Evolutionary conservation across 140 eudicot genomes (phyloP), one percentile per base, ranked within the genome.

Genomic region (Eryngium alpinum): DNA sequence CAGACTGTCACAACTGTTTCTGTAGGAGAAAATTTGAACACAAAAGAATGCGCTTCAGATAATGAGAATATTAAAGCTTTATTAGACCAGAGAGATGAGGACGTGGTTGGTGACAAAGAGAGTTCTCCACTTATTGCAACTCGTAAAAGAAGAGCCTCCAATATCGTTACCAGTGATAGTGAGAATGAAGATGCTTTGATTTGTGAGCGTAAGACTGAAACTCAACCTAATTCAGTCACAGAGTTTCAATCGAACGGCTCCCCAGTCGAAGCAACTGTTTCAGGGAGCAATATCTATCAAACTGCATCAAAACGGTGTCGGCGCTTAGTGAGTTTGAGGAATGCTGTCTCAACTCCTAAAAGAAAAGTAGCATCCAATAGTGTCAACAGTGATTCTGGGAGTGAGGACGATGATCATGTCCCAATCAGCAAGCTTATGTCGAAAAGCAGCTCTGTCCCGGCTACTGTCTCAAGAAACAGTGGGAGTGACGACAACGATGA

Each of bases 401-500:
- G 62, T 67, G 87, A 86, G 84, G 92, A 92, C 43, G 97, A 89
- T 82, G 92, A 92, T 43, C 63, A 85, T 77, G 72, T 81, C 74
- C 90, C 85, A 67, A 83, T 90, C 70, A 50, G 86, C 83, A 87
- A 81, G 62, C 82, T 92, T 77, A 82, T 31, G 25, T 81, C 28
- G 44, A 72, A 52, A 2, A 50, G 65, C 57, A 29, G 24, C 46
- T 32, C 80, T 29, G 50, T 38, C 22, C 63, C 34, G 65, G 43
- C 79, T 75, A 29, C 80, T 43, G 44, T 38, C 77, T 69, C 77
- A 2, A 69, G 52, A 65, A 87, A 83, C 72, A 72, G 79, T 38
- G 46, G 46, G 46, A 38, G 46, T 38, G 46, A 38, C 5, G 46
- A 7, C 46, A 7, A 38, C 7, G 96, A 89, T 77, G 71, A 85